Evolutionary conservation across 1,284 basidiomycete genomes (phyloP).

Genomic region (Cryptococcus amylolentus): DNA sequence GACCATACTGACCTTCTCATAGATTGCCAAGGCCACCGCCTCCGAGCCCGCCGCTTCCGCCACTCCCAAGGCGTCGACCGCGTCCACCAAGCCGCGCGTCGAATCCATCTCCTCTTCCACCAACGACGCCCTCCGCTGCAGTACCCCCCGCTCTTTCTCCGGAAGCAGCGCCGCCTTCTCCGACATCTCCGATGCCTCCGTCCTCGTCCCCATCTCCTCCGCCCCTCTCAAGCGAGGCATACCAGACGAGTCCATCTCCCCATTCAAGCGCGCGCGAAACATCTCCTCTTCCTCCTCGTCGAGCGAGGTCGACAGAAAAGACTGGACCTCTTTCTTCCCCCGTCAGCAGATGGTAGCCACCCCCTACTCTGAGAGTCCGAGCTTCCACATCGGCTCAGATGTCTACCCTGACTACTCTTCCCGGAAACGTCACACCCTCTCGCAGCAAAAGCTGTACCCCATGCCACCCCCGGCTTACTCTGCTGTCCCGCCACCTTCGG

Average conservation of each 20-base stretch:
- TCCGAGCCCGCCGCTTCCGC: constrained; percentile 2
- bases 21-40: neutral
- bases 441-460: too few relatives aligned
- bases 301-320: too few relatives aligned
- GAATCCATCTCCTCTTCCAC: neutral
- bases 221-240: neutral
- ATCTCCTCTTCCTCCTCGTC: too few relatives aligned
- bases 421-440: too few relatives aligned
- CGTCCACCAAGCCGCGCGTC: neutral
- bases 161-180: constrained; percentile 2
- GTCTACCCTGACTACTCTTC: too few relatives aligned
- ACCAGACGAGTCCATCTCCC: neutral
- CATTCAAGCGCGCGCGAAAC: neutral
- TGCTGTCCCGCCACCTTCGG: too few relatives aligned
- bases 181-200: constrained; percentile 6
- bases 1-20: neutral
- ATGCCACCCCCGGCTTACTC: too few relatives aligned
- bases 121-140: neutral
- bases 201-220: neutral
- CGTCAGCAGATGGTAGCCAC: too few relatives aligned
- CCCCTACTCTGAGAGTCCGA: too few relatives aligned
- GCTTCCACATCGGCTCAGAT: too few relatives aligned
- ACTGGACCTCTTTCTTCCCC: too few relatives aligned
- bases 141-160: constrained; percentile 1
- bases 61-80: constrained; percentile 7